phyloP scores from a whole-genome alignment of 257 asterid species.

The Solanum pimpinellifolium region DNA sequence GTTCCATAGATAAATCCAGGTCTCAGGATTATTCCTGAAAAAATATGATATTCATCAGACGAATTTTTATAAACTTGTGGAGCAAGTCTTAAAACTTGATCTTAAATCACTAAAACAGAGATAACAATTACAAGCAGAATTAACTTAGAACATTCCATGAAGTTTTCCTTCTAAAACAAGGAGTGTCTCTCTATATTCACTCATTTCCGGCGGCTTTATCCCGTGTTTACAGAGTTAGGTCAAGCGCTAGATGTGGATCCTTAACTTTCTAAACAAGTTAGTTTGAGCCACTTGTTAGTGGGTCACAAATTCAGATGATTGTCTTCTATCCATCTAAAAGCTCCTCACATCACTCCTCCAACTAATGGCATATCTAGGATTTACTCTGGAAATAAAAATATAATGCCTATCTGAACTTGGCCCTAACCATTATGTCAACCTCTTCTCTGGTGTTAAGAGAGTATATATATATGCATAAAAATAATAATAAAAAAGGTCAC shows the following conservation, averaged over 20 bases:
- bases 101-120: background rate
- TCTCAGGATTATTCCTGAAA: constrained; percentile 78
- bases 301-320: background rate
- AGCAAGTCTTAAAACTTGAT: background rate
- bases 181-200: background rate
- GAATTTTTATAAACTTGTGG: background rate
- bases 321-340: background rate
- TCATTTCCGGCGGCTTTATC: background rate
- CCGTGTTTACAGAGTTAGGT: background rate
- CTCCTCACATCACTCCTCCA: background rate
- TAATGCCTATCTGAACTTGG: too few species aligned
- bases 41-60: background rate
- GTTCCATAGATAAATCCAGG: constrained; percentile 96
- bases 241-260: background rate
- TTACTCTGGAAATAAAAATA: background rate
- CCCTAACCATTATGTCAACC: too few species aligned
- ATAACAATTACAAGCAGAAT: background rate
- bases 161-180: background rate
- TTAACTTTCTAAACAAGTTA: background rate
- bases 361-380: background rate
- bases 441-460: too few species aligned
- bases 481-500: background rate
- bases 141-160: background rate
- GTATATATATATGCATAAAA: too few species aligned
- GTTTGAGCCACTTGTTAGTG: background rate